phyloP scores from a whole-genome alignment of 2,329 filamentous ascomycete genomes.

The Epichloe uncinata region DNA sequence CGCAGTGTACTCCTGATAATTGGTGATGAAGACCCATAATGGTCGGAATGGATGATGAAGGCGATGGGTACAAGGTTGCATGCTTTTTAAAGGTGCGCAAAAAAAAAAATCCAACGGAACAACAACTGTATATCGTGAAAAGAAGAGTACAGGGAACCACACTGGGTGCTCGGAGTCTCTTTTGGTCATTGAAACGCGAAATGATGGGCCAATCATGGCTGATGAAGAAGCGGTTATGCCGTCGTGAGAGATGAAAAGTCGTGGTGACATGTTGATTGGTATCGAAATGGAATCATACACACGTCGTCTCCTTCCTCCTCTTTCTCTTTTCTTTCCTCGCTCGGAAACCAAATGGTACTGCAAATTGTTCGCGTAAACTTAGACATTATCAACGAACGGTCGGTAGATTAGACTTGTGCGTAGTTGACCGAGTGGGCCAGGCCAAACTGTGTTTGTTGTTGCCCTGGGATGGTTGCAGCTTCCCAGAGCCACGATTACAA shows the following conservation, averaged over 20 bases:
- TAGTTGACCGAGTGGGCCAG: background rate
- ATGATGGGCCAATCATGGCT: background rate
- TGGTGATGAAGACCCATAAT: too few species aligned
- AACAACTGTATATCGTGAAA: background rate
- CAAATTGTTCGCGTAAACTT: background rate
- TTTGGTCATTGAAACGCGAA: background rate
- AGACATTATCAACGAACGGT: too few species aligned
- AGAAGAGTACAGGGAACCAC: background rate
- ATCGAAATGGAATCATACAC: background rate
- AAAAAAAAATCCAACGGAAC: background rate
- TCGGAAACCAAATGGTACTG: background rate
- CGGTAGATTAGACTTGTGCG: too few species aligned
- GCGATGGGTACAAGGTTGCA: too few species aligned
- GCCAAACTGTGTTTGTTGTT: background rate
- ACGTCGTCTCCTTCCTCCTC: background rate
- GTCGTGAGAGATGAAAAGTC: background rate
- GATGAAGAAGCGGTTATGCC: background rate
- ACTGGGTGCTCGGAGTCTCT: background rate
- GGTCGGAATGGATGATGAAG: too few species aligned
- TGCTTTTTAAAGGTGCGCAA: too few species aligned
- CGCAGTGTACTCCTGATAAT: too few species aligned
- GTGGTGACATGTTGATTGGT: background rate
- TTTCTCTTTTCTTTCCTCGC: background rate
- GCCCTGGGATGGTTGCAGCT: too few species aligned
- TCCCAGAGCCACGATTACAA: background rate